Evolutionary conservation across 139 green algal genomes (phyloP), one percentile per base, ranked within the genome.

Genomic region (Chlorella sp.): DNA sequence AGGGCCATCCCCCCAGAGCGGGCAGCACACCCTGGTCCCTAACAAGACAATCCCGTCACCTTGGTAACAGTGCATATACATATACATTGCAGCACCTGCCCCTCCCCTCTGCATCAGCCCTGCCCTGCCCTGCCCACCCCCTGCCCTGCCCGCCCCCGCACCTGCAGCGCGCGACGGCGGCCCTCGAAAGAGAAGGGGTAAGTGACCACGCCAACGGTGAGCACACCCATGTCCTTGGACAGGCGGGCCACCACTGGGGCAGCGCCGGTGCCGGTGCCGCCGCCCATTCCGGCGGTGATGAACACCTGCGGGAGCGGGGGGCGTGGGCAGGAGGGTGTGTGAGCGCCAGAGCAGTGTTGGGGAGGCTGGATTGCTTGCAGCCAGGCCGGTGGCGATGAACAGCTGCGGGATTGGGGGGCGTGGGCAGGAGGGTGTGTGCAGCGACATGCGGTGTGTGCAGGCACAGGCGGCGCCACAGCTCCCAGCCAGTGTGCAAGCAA

Each of bases 171-270:
- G 32, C 97, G 92, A 85, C 97, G 94, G 32, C 97, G 93, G 3
- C 98, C 98, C 92, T 99, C 98, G 89, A 99, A 99, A 14, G 94
- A 96, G 92, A 99, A 99, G 30, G 98, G 98, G 34, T 95, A 97
- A 5, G 98, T 99, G 32, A 99, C 98, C 83, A 99, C 98, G 83
- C 96, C 98, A 0, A 99, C 98, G 4, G 98, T 99, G 0, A 99
- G 94, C 76, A 99, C 97, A 86, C 97, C 98, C 93, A 98, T 91
- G 81, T 94, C 94, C 71, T 97, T 97, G 18, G 97, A 97, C 18
- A 97, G 87, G 34, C 91, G 85, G 2, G 97, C 98, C 15, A 99
- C 96, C 21, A 99, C 92, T 2, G 98, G 98, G 1, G 98, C 97
- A 3, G 98, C 98, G 40, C 98, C 98, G 34, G 95, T 98, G 86